Evolutionary conservation across 2,329 filamentous ascomycete species (phyloP), one percentile per base, ranked within the genome.

Genomic region (Didymellaceae sp.): DNA sequence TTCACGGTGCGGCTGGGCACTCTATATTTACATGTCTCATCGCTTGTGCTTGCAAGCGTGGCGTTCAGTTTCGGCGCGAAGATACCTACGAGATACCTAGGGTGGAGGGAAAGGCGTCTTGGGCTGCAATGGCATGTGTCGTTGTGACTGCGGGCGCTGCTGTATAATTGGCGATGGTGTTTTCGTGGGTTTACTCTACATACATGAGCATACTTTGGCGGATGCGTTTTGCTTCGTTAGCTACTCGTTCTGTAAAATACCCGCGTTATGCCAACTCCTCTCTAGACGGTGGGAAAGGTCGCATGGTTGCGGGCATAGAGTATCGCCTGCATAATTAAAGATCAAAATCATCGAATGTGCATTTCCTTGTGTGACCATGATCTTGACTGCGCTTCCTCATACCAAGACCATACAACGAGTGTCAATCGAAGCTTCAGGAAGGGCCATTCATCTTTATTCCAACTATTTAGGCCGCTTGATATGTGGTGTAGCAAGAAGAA

Each of bases 181-280:
- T 55, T 52, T 53, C 30, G 5, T 26, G 32, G 47, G 42, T n/a
- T n/a, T n/a, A n/a, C n/a, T n/a, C n/a, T n/a, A 41, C 34, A 40
- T 58, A 48, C 20, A 46, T 40, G 16, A 53, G 52, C 47, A 49
- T 55, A 17, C 22, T 52, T 57, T 47, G 51, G 52, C 48, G 57
- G 24, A 34, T 40, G 52, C 30, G 30, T 16, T 11, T 13, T 24
- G 17, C 22, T 39, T 45, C 45, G 34, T 34, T 17, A 22, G 50
- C 46, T 40, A 42, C 3, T 14, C 1, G 10, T 28, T n/a, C 55
- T 68, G 64, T 70, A 66, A 57, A 66, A 67, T 68, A 68, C 66
- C 65, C 66, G 62, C 59, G 67, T 60, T 68, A 66, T 67, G 66
- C 66, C 65, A 66, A 28, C 63, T 70, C 67, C 66, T 67, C 65